Percentiles rank a stretch among this genome's conserved stretches.
These are phyloP conservation scores for Cryptosporidium ubiquitum DNA, from an alignment of 169 alveolate genomes.

Conservation along the genomic window DNA sequence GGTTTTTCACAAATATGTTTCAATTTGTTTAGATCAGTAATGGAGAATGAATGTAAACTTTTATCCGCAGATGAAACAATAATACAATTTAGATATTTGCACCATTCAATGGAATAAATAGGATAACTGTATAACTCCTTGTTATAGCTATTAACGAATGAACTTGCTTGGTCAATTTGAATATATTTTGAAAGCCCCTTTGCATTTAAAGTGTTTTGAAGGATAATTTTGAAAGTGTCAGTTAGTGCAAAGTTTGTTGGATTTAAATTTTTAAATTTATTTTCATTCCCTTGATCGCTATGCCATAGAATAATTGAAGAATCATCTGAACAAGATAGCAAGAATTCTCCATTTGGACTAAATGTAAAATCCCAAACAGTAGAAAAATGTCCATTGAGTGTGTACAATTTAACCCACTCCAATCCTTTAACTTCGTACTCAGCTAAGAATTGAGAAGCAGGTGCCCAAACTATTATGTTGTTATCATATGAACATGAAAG, in stretches of 20 bases:
- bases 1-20: slow-evolving; percentile 5
- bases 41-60: slow-evolving; percentile 7
- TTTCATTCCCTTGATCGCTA: not conserved
- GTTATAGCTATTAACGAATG: not conserved
- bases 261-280: not conserved
- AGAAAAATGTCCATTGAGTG: slow-evolving; percentile 59
- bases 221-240: slow-evolving; percentile 15
- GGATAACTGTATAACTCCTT: slow-evolving; percentile 28
- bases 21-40: not conserved
- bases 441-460: slow-evolving; percentile 3
- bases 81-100: slow-evolving; percentile 49
- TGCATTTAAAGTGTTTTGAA: not conserved
- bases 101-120: slow-evolving; percentile 67
- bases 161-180: slow-evolving; percentile 37
- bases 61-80: slow-evolving; percentile 52
- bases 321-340: slow-evolving; percentile 59
- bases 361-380: slow-evolving; percentile 72
- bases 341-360: slow-evolving; percentile 31
- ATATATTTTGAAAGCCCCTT: slow-evolving; percentile 8
- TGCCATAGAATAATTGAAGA: slow-evolving; percentile 44
- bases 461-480: slow-evolving; percentile 76
- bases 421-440: not conserved
- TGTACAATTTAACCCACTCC: slow-evolving; percentile 53
- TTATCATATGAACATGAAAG: slow-evolving; percentile 88
- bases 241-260: not conserved